Evolutionary conservation across 2,329 filamentous ascomycete genomes (phyloP).

Genomic region (Aspergillus intermedius): DNA sequence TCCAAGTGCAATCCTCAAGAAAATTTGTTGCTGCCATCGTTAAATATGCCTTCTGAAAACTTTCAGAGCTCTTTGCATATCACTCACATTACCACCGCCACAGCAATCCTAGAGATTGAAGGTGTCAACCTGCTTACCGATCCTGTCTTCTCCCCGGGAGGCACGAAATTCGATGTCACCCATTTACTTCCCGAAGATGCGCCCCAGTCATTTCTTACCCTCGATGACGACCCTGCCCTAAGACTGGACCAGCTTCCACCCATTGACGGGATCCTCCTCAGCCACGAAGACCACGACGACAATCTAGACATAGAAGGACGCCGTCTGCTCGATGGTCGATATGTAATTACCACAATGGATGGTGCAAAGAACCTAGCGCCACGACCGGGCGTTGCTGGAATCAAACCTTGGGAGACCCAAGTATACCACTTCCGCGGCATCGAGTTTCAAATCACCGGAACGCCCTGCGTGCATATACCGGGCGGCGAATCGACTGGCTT

Average conservation of each 20-base stretch:
- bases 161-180: conserved; percentile 1
- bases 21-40: background rate
- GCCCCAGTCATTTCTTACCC: background rate
- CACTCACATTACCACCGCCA: conserved; percentile 43
- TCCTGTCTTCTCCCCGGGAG: conserved; percentile 29
- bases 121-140: conserved; percentile 38
- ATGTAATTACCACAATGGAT: background rate
- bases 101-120: conserved; percentile 39
- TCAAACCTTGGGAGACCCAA: background rate
- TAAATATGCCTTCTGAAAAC: background rate
- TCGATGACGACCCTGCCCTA: background rate
- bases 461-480: conserved; percentile 39
- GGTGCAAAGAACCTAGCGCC: background rate
- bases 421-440: conserved; percentile 14
- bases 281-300: background rate
- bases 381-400: background rate
- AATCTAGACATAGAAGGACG: background rate
- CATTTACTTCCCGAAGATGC: background rate
- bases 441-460: conserved; percentile 35
- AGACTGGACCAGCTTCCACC: background rate
- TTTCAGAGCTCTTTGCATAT: conserved; percentile 24
- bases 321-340: background rate
- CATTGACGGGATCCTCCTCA: background rate
- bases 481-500: conserved; percentile 42
- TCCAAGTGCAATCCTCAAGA: background rate